phyloP scores from a whole-genome alignment of 1,284 basidiomycete species.

The Heterobasidion parviporum region DNA sequence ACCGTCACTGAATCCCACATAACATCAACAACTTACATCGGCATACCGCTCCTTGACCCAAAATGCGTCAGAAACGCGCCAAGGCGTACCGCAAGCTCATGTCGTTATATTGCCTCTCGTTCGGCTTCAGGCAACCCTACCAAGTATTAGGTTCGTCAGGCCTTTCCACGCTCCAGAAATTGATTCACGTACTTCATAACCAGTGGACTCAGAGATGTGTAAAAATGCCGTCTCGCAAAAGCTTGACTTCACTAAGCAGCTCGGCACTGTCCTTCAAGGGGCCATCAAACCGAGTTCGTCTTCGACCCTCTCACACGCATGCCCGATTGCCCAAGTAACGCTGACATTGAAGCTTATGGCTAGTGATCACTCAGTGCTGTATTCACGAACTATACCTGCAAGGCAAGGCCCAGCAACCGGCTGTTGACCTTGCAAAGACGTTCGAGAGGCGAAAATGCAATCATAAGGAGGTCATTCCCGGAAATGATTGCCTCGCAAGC shows the following conservation, averaged over 20 bases:
- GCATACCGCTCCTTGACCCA: neutral
- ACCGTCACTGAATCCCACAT: no score
- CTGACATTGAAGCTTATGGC: constrained; percentile 32
- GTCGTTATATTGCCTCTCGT: constrained; percentile 76
- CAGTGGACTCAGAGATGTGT: constrained; percentile 86
- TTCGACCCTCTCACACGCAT: constrained; percentile 3
- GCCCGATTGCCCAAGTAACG: neutral
- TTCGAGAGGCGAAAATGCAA: constrained; percentile 95
- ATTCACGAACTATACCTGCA: constrained; percentile 85
- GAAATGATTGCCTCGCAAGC: constrained; percentile 76
- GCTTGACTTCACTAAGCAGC: constrained; percentile 68
- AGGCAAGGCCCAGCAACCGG: constrained; percentile 60
- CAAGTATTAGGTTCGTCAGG: constrained; percentile 68
- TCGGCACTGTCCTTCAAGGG: constrained; percentile 73
- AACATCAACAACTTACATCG: no score
- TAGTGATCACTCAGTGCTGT: constrained; percentile 97
- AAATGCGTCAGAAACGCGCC: constrained; percentile 88
- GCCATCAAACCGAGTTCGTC: constrained; percentile 81
- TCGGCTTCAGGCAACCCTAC: constrained; percentile 87
- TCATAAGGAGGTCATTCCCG: constrained; percentile 75
- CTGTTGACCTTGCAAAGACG: constrained; percentile 83
- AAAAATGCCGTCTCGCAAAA: constrained; percentile 61
- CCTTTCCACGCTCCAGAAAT: neutral
- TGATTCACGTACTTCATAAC: neutral
- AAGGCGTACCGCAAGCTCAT: constrained; percentile 91